A percentile compares a stretch with the other conserved stretches of the same genome.
Evolutionary conservation across 202 grass and related monocot genomes (phyloP).

Genomic region (Digitaria exilis): DNA sequence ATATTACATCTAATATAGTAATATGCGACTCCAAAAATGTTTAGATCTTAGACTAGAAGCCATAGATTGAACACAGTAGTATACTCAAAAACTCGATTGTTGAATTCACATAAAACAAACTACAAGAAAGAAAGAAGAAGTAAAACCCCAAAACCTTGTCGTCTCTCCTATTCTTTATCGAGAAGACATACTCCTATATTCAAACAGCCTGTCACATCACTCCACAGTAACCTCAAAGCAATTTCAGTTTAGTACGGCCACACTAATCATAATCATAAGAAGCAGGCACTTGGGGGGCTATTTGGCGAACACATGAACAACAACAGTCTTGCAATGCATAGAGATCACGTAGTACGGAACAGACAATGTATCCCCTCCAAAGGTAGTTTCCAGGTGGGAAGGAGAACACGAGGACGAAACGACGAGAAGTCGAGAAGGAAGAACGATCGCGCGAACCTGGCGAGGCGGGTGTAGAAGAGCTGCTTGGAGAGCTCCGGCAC

Average conservation of each 20-base stretch:
- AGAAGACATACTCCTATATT: neutral
- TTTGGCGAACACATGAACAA: neutral
- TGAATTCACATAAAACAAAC: neutral
- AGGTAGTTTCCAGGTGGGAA: neutral
- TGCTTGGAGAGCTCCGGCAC: slow-evolving; percentile 89
- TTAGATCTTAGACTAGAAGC: too few relatives aligned
- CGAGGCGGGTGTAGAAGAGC: slow-evolving; percentile 93
- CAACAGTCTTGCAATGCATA: neutral
- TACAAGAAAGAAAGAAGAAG: neutral
- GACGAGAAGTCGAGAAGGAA: too few relatives aligned
- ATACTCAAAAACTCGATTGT: too few relatives aligned
- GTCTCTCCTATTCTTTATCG: neutral
- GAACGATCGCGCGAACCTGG: slow-evolving; percentile 43
- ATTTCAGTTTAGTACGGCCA: neutral
- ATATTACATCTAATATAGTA: neutral
- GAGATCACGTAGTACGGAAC: neutral
- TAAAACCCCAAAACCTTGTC: neutral
- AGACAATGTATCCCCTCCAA: neutral
- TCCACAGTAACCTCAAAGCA: neutral
- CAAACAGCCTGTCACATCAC: neutral
- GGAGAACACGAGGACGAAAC: neutral
- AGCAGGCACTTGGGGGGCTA: neutral
- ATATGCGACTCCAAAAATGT: neutral
- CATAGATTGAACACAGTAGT: too few relatives aligned
- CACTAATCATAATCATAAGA: neutral